A percentile compares a stretch with the other conserved stretches of the same genome.
Conservation (phyloP, 495 filamentous ascomycete species). For the Monascus purpureus region DNA sequence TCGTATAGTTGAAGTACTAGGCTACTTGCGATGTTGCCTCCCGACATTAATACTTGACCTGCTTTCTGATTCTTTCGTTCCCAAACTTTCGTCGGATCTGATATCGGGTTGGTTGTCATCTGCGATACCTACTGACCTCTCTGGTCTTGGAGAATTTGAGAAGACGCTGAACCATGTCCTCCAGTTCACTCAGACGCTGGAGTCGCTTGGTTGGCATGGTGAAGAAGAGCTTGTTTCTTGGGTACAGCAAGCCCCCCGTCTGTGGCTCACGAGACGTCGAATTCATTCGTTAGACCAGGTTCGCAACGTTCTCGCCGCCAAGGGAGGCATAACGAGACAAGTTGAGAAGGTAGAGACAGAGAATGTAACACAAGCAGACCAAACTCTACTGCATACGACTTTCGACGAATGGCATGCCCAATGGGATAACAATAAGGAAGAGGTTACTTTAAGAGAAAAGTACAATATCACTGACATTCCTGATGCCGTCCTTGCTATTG, state of each 20-base stretch:
- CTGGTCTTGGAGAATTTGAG: slow-evolving; percentile 56
- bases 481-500: slow-evolving; percentile 54
- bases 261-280: slow-evolving; percentile 77
- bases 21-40: slow-evolving; percentile 49
- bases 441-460: slow-evolving; percentile 68
- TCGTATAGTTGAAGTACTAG: slow-evolving; percentile 45
- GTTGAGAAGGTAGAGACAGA: slow-evolving; percentile 82
- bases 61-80: slow-evolving; percentile 54
- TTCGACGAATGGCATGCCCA: slow-evolving; percentile 61
- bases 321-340: slow-evolving; percentile 44
- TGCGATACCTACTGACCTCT: slow-evolving; percentile 57
- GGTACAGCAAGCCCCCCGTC: slow-evolving; percentile 60
- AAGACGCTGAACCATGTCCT: slow-evolving; percentile 43
- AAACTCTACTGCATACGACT: slow-evolving; percentile 41
- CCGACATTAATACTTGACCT: slow-evolving; percentile 46
- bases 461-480: slow-evolving; percentile 84
- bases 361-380: slow-evolving; percentile 54
- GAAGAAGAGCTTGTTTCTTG: slow-evolving; percentile 61
- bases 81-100: slow-evolving; percentile 47
- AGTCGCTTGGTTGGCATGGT: slow-evolving; percentile 50
- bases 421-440: slow-evolving; percentile 49
- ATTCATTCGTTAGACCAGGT: slow-evolving; percentile 63
- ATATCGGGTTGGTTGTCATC: slow-evolving; percentile 61
- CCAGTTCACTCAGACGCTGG: slow-evolving; percentile 48
- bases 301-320: slow-evolving; percentile 49